phyloP scores from a whole-genome alignment of 495 filamentous ascomycete genomes.

The Neurospora sp. region DNA sequence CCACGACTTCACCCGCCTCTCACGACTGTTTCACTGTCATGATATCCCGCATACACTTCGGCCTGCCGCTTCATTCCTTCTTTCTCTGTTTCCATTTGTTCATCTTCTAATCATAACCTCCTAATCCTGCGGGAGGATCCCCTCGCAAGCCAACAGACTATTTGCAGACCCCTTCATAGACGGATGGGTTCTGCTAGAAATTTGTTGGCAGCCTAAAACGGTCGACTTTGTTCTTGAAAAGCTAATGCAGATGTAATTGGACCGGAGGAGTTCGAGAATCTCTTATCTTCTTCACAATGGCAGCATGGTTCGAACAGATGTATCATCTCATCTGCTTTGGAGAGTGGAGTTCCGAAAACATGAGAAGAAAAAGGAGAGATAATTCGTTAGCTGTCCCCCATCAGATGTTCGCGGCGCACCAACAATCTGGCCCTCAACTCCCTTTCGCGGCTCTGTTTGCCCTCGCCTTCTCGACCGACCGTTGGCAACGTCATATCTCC shows the following conservation, averaged over 20 bases:
- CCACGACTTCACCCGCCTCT: conserved; percentile 9
- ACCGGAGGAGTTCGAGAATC: conserved; percentile 17
- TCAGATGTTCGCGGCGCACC: not conserved
- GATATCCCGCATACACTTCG: conserved; percentile 38
- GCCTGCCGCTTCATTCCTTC: conserved; percentile 32
- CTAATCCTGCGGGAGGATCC: conserved; percentile 31
- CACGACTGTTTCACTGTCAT: conserved; percentile 39
- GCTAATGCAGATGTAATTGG: conserved; percentile 28
- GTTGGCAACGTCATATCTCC: not conserved
- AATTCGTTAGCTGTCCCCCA: not conserved
- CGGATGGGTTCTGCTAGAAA: conserved; percentile 5
- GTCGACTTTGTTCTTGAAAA: conserved; percentile 29
- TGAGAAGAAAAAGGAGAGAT: not conserved
- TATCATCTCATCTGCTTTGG: conserved; percentile 7
- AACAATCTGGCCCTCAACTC: not conserved
- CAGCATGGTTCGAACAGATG: conserved; percentile 8
- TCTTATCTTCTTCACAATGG: conserved; percentile 6
- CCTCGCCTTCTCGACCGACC: not conserved
- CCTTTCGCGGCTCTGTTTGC: not conserved
- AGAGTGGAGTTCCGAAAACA: conserved; percentile 1
- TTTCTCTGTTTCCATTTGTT: conserved; percentile 27
- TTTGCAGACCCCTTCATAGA: not conserved
- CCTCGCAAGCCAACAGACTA: conserved; percentile 15
- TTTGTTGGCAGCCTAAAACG: conserved; percentile 12
- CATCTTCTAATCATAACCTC: conserved; percentile 40